Conservation (phyloP, 2,329 filamentous ascomycete species). For the Byssochlamys sp. region DNA sequence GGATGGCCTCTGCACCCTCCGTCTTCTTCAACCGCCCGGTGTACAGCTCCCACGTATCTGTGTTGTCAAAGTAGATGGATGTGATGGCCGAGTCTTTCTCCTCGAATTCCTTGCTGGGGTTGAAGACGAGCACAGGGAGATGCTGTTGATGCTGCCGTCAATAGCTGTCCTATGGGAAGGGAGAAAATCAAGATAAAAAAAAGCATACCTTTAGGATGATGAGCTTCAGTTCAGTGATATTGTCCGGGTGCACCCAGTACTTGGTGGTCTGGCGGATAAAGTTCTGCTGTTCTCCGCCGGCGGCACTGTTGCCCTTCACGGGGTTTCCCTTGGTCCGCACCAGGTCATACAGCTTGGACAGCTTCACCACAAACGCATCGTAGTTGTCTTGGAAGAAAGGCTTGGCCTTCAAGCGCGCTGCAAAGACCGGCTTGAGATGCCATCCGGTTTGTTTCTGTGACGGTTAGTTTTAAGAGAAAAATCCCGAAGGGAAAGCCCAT, state of each 20-base stretch:
- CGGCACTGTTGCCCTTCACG: slow-evolving; percentile 79
- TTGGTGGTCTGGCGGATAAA: slow-evolving; percentile 97
- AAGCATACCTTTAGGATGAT: slow-evolving; percentile 69
- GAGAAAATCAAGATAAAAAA: not conserved
- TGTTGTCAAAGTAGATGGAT: slow-evolving; percentile 96
- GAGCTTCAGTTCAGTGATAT: slow-evolving; percentile 94
- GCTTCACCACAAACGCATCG: slow-evolving; percentile 85
- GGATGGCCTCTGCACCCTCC: slow-evolving; percentile 91
- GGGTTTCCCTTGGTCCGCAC: slow-evolving; percentile 89
- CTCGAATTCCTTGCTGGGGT: slow-evolving; percentile 92
- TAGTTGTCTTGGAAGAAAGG: slow-evolving; percentile 99
- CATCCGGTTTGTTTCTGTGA: slow-evolving; percentile 85
- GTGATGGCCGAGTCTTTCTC: slow-evolving; percentile 85
- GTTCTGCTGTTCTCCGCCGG: slow-evolving; percentile 84
- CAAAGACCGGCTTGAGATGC: slow-evolving; percentile 92
- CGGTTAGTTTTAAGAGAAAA: slow-evolving; percentile 41
- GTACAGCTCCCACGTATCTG: slow-evolving; percentile 87
- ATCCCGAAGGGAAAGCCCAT: not conserved
- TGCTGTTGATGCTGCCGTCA: slow-evolving; percentile 43
- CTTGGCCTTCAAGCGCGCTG: slow-evolving; percentile 83
- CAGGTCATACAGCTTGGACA: slow-evolving; percentile 89
- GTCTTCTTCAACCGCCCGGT: slow-evolving; percentile 92
- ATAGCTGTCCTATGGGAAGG: not conserved
- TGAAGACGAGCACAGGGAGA: slow-evolving; percentile 92
- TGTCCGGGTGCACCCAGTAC: slow-evolving; percentile 98